A percentile compares a stretch with the other conserved stretches of the same genome.
phyloP scores from a whole-genome alignment of 768 basidiomycete species.

The Lactarius indigo region DNA sequence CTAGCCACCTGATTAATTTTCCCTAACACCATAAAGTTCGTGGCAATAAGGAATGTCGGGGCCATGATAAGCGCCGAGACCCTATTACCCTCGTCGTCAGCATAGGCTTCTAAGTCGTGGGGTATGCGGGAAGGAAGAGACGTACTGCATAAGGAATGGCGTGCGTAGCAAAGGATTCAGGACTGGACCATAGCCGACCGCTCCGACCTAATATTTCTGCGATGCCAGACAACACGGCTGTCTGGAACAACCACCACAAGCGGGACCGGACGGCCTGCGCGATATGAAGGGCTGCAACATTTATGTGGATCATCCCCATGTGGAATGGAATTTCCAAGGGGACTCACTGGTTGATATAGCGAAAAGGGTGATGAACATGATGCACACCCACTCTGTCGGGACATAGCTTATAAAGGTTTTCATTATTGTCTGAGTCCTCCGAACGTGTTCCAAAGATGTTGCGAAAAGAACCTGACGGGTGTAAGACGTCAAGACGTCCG shows the following conservation, averaged over 20 bases:
- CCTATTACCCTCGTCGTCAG: conserved; percentile 19
- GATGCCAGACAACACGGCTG: conserved; percentile 32
- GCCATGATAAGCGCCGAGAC: conserved; percentile 34
- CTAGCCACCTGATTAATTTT: conserved; percentile 22
- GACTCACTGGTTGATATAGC: conserved; percentile 2
- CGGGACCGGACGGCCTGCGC: conserved; percentile 32
- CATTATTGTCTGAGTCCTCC: neutral
- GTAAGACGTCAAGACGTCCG: neutral
- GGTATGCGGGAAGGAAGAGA: neutral
- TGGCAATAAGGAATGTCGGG: conserved; percentile 26
- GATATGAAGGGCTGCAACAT: conserved; percentile 27
- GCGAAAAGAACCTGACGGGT: neutral
- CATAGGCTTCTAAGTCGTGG: neutral
- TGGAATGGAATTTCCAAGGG: too few relatives aligned
- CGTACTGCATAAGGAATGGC: conserved; percentile 43
- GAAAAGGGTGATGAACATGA: conserved; percentile 7
- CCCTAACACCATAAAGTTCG: conserved; percentile 27
- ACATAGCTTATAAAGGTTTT: conserved; percentile 14
- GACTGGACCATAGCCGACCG: conserved; percentile 36
- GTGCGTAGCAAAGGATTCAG: conserved; percentile 27
- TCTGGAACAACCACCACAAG: conserved; percentile 37
- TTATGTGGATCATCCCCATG: too few relatives aligned
- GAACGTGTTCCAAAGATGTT: neutral
- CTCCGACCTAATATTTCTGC: conserved; percentile 40
- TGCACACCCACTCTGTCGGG: conserved; percentile 18